These are phyloP conservation scores for Suhomyces terraborum DNA, from an alignment of 1,139 yeast genomes.

Conservation along the genomic window DNA sequence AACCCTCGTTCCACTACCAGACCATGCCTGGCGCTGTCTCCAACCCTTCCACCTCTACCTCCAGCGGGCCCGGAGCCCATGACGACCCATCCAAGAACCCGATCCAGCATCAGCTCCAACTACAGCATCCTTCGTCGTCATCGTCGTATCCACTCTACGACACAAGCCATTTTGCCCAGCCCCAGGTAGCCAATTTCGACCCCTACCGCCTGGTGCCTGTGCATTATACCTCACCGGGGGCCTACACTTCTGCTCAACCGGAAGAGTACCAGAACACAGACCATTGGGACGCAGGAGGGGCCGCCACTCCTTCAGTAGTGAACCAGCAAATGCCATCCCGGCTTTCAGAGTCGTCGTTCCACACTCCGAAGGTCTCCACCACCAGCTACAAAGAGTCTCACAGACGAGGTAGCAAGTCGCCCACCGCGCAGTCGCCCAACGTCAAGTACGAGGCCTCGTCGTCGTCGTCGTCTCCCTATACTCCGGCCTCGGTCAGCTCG, in stretches of 20 bases:
- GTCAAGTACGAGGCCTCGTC: constrained; percentile 9
- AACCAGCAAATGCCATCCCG: not conserved
- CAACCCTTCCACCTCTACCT: too few relatives aligned
- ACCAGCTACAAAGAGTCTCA: constrained; percentile 5
- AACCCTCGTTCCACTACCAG: constrained; percentile 7
- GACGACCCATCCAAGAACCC: constrained; percentile 5
- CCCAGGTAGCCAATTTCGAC: constrained; percentile 3
- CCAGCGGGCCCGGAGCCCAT: too few relatives aligned
- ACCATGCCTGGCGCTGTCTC: not conserved
- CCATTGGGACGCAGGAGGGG: constrained; percentile 10
- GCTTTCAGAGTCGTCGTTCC: not conserved
- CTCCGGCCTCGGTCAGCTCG: too few relatives aligned
- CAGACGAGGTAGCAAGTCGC: constrained; percentile 3
- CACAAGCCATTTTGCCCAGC: constrained; percentile 1
- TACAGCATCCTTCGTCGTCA: too few relatives aligned
- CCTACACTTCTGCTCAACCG: constrained; percentile 4
- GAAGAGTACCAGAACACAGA: constrained; percentile 4
- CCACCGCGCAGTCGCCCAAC: constrained; percentile 8
- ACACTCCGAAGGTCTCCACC: constrained; percentile 3
- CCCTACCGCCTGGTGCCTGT: constrained; percentile 4
- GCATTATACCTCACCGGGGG: constrained; percentile 4
- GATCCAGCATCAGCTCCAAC: not conserved
- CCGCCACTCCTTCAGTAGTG: constrained; percentile 1
- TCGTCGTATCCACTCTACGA: constrained; percentile 4
- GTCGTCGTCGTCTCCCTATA: constrained; percentile 5